These are phyloP conservation scores for Apophysomyces variabilis DNA, from an alignment of 371 early-diverging fungal species.

Conservation along the genomic window DNA sequence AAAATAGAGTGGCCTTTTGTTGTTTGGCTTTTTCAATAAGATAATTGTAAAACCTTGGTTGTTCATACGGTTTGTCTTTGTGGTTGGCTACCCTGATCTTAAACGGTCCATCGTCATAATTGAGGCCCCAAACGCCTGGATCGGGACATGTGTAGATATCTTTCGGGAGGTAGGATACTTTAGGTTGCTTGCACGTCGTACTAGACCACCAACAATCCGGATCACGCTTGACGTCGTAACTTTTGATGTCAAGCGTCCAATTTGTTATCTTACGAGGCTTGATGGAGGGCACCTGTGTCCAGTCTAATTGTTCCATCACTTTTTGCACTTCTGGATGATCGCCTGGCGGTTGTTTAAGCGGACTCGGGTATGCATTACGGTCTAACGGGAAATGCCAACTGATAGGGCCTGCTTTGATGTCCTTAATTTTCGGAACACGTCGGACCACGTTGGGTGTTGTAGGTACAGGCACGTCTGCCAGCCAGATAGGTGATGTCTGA, in stretches of 20 bases:
- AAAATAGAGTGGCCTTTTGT: conserved; percentile 36
- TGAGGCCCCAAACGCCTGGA: conserved; percentile 36
- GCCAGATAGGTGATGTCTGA: conserved; percentile 41
- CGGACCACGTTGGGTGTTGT: conserved; percentile 16
- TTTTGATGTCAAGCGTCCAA: conserved; percentile 28
- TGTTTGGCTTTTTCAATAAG: conserved; percentile 31
- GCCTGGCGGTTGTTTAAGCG: conserved; percentile 30
- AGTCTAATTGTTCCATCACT: conserved; percentile 48
- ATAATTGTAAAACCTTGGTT: conserved; percentile 51
- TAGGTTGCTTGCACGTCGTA: conserved; percentile 30
- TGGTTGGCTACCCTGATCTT: conserved; percentile 11
- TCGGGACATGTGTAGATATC: conserved; percentile 35
- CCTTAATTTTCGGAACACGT: conserved; percentile 27
- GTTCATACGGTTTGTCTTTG: conserved; percentile 25
- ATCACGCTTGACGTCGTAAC: conserved; percentile 23
- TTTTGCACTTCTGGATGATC: conserved; percentile 53
- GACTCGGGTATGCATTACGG: conserved; percentile 32
- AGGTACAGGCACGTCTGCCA: conserved; percentile 33
- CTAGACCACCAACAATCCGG: conserved; percentile 42
- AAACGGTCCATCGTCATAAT: conserved; percentile 40
- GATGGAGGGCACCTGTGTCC: conserved; percentile 49
- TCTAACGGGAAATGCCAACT: conserved; percentile 20
- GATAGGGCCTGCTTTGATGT: conserved; percentile 25
- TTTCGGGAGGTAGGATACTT: conserved; percentile 28
- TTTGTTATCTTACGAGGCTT: conserved; percentile 28